A percentile compares a stretch with the other conserved stretches of the same genome.
Conservation (phyloP, 2,329 filamentous ascomycete genomes). For the Clonostachys solani region DNA sequence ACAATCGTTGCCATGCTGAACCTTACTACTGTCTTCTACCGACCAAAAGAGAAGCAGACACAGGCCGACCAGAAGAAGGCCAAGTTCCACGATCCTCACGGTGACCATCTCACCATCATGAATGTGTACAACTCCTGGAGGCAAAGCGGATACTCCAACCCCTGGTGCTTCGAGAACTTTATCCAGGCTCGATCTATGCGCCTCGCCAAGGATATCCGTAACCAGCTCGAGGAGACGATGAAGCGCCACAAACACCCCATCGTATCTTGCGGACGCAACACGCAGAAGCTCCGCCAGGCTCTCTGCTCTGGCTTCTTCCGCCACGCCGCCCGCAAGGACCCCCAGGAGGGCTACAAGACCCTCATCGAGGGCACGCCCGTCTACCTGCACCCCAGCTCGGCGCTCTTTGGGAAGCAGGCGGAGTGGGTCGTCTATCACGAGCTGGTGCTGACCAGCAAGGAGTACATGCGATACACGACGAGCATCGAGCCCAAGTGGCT, state of each 20-base stretch:
- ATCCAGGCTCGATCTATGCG: slow-evolving; percentile 89
- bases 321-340: slow-evolving; percentile 90
- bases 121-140: slow-evolving; percentile 99
- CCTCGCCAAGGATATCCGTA: slow-evolving; percentile 85
- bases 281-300: slow-evolving; percentile 80
- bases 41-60: slow-evolving; percentile 94
- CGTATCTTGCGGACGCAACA: slow-evolving; percentile 81
- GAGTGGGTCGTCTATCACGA: slow-evolving; percentile 96
- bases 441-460: slow-evolving; percentile 88
- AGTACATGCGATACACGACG: slow-evolving; percentile 96
- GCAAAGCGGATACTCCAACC: slow-evolving; percentile 70
- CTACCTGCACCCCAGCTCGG: slow-evolving; percentile 87
- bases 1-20: slow-evolving; percentile 94
- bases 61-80: slow-evolving; percentile 97
- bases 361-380: slow-evolving; percentile 93
- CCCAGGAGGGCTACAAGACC: slow-evolving; percentile 96
- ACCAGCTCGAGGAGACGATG: slow-evolving; percentile 93
- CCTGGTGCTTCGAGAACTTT: slow-evolving; percentile 98
- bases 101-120: slow-evolving; percentile 89
- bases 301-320: slow-evolving; percentile 94
- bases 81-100: slow-evolving; percentile 93
- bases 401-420: slow-evolving; percentile 90
- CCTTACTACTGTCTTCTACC: slow-evolving; percentile 83
- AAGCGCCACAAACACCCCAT: slow-evolving; percentile 81
- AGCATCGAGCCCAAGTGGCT: slow-evolving; percentile 92